A percentile compares a stretch with the other conserved stretches of the same genome.
Evolutionary conservation across 2,329 filamentous ascomycete species (phyloP).

Genomic region (Fusarium oxysporum): DNA sequence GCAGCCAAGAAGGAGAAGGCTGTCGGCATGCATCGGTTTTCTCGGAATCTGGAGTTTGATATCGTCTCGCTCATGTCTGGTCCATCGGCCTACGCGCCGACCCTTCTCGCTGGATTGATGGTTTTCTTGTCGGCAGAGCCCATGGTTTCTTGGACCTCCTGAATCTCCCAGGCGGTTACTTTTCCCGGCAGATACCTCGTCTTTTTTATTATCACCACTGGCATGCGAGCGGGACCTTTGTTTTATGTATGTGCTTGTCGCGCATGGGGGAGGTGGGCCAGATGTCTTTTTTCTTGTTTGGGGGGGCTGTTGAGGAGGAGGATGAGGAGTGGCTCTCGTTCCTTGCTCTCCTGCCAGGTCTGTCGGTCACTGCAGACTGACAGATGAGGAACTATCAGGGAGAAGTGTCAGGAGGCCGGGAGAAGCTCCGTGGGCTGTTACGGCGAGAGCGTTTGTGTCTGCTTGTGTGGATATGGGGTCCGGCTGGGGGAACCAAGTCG

Average conservation of each 20-base stretch:
- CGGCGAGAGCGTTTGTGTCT: constrained; percentile 39
- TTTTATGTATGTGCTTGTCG: constrained; percentile 52
- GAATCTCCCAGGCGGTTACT: constrained; percentile 32
- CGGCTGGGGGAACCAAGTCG: constrained; percentile 41
- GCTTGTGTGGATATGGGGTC: constrained; percentile 44
- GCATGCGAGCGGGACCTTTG: constrained; percentile 51
- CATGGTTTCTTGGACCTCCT: constrained; percentile 36
- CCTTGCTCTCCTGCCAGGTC: constrained; percentile 35
- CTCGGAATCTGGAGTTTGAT: constrained; percentile 58
- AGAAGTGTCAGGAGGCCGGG: constrained; percentile 36
- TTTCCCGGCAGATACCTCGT: constrained; percentile 42
- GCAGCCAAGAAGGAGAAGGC: constrained; percentile 48
- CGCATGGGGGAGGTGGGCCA: constrained; percentile 48
- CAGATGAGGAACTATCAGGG: constrained; percentile 45
- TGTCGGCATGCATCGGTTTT: constrained; percentile 53
- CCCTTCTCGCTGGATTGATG: constrained; percentile 45
- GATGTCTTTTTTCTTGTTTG: constrained; percentile 46
- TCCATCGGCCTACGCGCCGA: constrained; percentile 42
- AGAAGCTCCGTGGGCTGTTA: constrained; percentile 37
- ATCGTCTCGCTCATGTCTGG: constrained; percentile 52
- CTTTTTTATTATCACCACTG: constrained; percentile 47
- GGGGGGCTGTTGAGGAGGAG: constrained; percentile 40
- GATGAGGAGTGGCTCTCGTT: constrained; percentile 44
- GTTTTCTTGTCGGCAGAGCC: constrained; percentile 39
- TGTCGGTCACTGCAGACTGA: constrained; percentile 45